Conservation (phyloP, 169 alveolate species). For the Plasmodium gonderi region DNA sequence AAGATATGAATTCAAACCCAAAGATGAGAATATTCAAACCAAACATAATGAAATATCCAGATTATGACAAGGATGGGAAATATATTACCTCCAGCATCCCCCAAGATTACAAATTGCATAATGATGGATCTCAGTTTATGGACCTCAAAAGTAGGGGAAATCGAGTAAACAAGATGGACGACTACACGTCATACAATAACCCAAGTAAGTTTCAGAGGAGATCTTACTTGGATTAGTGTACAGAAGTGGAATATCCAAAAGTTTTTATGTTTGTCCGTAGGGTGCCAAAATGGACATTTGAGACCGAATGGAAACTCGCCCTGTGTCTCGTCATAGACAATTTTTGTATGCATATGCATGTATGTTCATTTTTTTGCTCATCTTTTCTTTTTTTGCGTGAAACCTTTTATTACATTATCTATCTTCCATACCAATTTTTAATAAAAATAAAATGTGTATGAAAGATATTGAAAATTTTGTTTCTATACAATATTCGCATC, state of each 20-base stretch:
- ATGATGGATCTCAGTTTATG: slow-evolving; percentile 47
- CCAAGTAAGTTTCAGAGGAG: slow-evolving; percentile 60
- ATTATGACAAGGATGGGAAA: slow-evolving; percentile 50
- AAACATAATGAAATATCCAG: slow-evolving; percentile 26
- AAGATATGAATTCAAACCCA: slow-evolving; percentile 15
- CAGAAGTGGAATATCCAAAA: not conserved
- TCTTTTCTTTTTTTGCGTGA: not conserved
- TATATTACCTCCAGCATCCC: slow-evolving; percentile 27
- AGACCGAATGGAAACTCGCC: too few species aligned
- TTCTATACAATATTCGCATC: not conserved
- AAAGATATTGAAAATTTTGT: not conserved
- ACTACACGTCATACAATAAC: slow-evolving; percentile 31
- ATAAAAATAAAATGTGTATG: not conserved
- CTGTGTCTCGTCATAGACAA: too few species aligned
- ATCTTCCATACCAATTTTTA: not conserved
- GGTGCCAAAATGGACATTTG: too few species aligned
- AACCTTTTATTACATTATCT: not conserved
- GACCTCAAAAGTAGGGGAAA: slow-evolving; percentile 25
- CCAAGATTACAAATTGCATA: slow-evolving; percentile 44
- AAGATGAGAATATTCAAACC: slow-evolving; percentile 58
- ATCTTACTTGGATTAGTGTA: slow-evolving; percentile 31
- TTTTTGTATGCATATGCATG: too few species aligned
- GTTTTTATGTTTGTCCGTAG: too few species aligned
- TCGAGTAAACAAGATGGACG: slow-evolving; percentile 41
- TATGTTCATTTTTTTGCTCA: not conserved